Evolutionary conservation across 2,329 filamentous ascomycete genomes (phyloP), one percentile per base, ranked within the genome.

Genomic region (Microcera coccophila): DNA sequence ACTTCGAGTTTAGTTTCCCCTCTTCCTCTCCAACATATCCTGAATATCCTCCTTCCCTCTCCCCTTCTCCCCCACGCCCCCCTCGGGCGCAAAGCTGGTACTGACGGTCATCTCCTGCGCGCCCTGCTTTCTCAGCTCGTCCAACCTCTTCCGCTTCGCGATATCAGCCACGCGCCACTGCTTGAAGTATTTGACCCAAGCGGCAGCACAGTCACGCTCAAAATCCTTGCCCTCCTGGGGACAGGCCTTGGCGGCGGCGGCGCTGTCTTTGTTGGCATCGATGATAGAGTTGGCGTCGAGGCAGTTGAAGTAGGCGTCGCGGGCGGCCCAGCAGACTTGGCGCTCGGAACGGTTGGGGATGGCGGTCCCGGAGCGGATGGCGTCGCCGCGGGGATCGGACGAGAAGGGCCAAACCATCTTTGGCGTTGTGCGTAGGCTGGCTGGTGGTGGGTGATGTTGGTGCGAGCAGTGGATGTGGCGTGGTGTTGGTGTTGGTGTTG

Each of bases 141-240:
- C 84, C 52, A 95, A 72, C 18, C 88, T 85, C 68, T 83, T 75
- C 60, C 87, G 84, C 68, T 91, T 89, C 58, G 95, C 87, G 61
- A 87, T 78, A 57, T 98, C 93, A 69, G 94, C 91, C 26, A 97
- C 88, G 59, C 93, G 78, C 70, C 90, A 86, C 68, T 96, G 90
- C 74, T 97, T 96, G 71, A 98, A 98, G 68, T 98, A 97, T 69
- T 90, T 89, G 48, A 96, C 93, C 93, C 93, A 98, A 62, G 90
- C 90, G 45, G 75, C 78, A 15, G 90, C 89, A 66, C 93, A 98
- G 62, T 91, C 87, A 56, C 77, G 76, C 69, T 95, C 89, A 60
- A 97, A 95, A 44, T 74, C 77, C 21, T 57, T 61, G 18, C 60
- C 60, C 62, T 74, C 62, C 32, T 49, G 44, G 18, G 64, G 62